phyloP scores from a whole-genome alignment of 352 stramenopile species.

The Phytophthora uliginosa region DNA sequence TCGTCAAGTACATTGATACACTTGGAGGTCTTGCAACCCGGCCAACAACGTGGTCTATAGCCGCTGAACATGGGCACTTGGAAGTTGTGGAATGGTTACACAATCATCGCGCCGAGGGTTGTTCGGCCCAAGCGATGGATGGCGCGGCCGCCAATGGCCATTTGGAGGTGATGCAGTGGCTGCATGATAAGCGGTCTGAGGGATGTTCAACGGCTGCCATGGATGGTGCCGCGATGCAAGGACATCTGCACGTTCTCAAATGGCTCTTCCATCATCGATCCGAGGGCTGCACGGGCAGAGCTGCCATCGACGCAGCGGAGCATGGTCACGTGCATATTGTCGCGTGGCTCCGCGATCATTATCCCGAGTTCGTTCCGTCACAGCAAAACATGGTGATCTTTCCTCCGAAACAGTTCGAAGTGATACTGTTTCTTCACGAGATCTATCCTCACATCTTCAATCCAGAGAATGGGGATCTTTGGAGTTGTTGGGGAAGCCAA shows the following conservation, averaged over 20 bases:
- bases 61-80: not conserved
- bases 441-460: not conserved
- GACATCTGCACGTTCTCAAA: not conserved
- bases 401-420: not conserved
- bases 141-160: not conserved
- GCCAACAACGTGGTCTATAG: not conserved
- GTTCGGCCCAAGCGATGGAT: conserved; percentile 1
- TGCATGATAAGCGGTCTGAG: not conserved
- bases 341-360: not conserved
- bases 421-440: not conserved
- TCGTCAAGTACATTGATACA: no score
- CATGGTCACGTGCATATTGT: not conserved
- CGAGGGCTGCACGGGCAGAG: not conserved
- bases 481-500: no score
- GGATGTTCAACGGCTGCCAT: conserved; percentile 5
- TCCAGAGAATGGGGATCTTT: no score
- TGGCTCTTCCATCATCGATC: not conserved
- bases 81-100: conserved; percentile 2
- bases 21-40: no score
- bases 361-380: not conserved
- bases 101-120: not conserved
- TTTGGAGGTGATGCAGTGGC: not conserved
- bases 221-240: conserved; percentile 14
- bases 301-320: not conserved
- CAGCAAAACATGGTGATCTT: not conserved